Percentiles rank a stretch among this genome's conserved stretches.
These are phyloP conservation scores for Diaporthe destruens DNA, from an alignment of 2,329 filamentous ascomycete genomes.

Conservation along the genomic window DNA sequence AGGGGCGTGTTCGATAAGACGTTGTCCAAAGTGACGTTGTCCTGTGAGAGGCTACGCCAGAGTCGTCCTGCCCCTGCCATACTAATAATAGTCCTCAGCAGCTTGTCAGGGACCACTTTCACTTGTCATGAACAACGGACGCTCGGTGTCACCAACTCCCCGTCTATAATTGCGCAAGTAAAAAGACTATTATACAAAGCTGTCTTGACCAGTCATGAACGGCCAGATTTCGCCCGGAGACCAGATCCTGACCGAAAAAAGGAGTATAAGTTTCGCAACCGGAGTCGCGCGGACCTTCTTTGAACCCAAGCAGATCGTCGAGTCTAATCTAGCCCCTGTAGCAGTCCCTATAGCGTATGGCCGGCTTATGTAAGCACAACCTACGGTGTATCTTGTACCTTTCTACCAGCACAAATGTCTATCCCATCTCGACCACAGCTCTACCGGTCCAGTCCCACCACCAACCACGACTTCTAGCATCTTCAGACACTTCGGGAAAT, in stretches of 20 bases:
- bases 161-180: slow-evolving; percentile 46
- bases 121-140: not conserved
- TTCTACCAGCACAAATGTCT: slow-evolving; percentile 23
- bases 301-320: slow-evolving; percentile 15
- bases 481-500: not conserved
- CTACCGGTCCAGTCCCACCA: not conserved
- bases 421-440: slow-evolving; percentile 9
- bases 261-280: slow-evolving; percentile 34
- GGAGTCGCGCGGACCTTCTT: slow-evolving; percentile 10
- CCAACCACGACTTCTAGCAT: slow-evolving; percentile 1
- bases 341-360: slow-evolving; percentile 1
- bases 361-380: slow-evolving; percentile 15
- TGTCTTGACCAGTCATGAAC: slow-evolving; percentile 43
- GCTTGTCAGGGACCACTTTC: not conserved
- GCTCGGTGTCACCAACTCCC: slow-evolving; percentile 46
- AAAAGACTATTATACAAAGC: slow-evolving; percentile 51
- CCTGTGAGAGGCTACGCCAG: not conserved
- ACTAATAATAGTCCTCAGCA: not conserved
- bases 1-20: not conserved
- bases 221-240: slow-evolving; percentile 43
- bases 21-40: no score
- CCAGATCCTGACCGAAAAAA: slow-evolving; percentile 40
- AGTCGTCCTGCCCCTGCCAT: not conserved
- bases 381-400: slow-evolving; percentile 21
- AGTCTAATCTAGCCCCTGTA: slow-evolving; percentile 26